phyloP scores from a whole-genome alignment of 2,329 filamentous ascomycete genomes.

The Ophiognomonia clavigignenti-juglandacearum region DNA sequence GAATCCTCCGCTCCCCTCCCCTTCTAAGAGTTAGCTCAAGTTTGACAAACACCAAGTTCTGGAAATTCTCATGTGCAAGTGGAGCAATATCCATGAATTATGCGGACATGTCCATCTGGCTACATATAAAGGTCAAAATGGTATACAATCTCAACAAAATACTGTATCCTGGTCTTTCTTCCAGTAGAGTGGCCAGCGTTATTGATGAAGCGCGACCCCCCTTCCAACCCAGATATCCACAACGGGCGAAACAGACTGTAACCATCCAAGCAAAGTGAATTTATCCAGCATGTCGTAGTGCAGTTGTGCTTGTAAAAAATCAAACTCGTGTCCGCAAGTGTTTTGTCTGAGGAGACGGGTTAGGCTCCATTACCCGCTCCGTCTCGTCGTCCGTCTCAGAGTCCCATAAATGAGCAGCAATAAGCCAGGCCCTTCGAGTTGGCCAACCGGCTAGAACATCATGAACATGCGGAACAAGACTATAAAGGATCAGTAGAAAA shows the following conservation, averaged over 20 bases:
- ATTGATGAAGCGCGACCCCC: neutral
- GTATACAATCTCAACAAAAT: constrained; percentile 1
- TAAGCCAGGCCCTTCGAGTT: neutral
- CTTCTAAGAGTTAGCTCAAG: neutral
- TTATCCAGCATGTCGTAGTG: no score
- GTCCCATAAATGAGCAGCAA: no score
- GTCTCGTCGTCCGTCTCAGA: no score
- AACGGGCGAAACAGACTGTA: neutral
- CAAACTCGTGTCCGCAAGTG: no score
- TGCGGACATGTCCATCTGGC: constrained; percentile 7
- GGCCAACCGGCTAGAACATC: neutral
- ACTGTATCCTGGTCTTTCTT: neutral
- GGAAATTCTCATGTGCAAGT: neutral
- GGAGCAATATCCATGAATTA: constrained; percentile 3
- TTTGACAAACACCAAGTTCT: neutral
- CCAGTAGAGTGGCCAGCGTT: neutral
- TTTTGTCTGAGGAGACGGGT: no score
- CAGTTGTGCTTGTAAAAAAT: no score
- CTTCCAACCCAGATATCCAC: neutral
- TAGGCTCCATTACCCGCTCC: no score
- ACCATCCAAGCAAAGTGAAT: no score
- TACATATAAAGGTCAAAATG: constrained; percentile 3
- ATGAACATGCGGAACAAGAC: constrained; percentile 5
- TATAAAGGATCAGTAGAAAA: constrained; percentile 15
- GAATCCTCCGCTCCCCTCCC: no score